Base-by-base conservation (phyloP, 305 asterid genomes). In the Petunia hybrid region DNA sequence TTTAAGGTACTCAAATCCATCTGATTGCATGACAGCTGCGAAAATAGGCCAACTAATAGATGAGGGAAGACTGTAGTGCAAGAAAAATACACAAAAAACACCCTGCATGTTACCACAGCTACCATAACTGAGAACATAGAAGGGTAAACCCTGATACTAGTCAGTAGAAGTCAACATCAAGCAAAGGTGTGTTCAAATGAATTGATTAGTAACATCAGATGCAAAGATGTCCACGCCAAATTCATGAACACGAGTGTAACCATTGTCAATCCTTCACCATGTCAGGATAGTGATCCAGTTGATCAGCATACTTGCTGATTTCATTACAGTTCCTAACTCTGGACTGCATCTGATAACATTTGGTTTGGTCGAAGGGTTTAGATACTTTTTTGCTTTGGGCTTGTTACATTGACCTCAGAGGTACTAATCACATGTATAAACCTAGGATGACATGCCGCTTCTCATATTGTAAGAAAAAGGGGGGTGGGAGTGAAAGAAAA, bases 21-120 rank as follows among this genome's bases (percentile, higher is more conserved):
- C 98, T 2, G 98, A 87, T 59, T 94, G 96, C 97, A 96, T 92
- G n/a, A 96, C 98, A 87, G 97, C 99, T 96, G 97, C 88, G 81
- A 64, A 8, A 67, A 76, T 41, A 83, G 77, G 62, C 62, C 65
- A 76, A 67, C 76, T 67, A 64, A 53, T 45, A 77, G 73, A 68
- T 75, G 71, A 57, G 67, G 57, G 53, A 62, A 68, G 68, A 42
- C 57, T 69, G 40, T 1, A 63, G 14, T 3, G 46, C 78, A 51
- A 36, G 13, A 8, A 12, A 73, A 73, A 42, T 45, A 35, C 2
- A 55, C 78, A 1, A 1, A 48, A 71, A 73, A 36, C 1, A 3
- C 31, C 60, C 62, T 35, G 62, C 63, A 48, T 43, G 6, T 51
- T 35, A 35, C 78, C 35, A 73, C 6, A 12, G 35, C 36, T 12